Conservation (phyloP, 2,329 filamentous ascomycete species). For the Cladosporium sp. region DNA sequence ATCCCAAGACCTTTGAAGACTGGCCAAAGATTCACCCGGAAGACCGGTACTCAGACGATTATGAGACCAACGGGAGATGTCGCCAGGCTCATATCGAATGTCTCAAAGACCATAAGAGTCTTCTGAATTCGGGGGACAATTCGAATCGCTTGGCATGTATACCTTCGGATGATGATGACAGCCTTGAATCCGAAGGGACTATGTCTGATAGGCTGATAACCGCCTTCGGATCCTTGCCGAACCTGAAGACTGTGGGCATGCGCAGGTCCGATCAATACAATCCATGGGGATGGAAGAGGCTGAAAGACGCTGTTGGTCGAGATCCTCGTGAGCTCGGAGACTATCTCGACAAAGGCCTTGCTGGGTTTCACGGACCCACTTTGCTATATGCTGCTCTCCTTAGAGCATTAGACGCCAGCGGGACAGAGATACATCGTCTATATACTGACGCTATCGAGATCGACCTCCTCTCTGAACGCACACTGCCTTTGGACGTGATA, state of each 20-base stretch:
- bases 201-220: constrained; percentile 17
- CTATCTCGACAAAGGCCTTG: not conserved
- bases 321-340: constrained; percentile 25
- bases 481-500: constrained; percentile 17
- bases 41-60: constrained; percentile 4
- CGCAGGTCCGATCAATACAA: constrained; percentile 26
- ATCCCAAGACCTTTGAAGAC: not conserved
- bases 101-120: constrained; percentile 19
- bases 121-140: constrained; percentile 12
- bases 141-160: not conserved
- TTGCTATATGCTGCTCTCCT: constrained; percentile 26
- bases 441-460: constrained; percentile 32
- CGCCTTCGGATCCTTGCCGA: constrained; percentile 22
- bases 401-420: constrained; percentile 17
- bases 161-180: too few species aligned
- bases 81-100: constrained; percentile 21
- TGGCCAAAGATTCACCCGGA: not conserved
- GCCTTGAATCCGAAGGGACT: not conserved
- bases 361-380: constrained; percentile 21
- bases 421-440: constrained; percentile 21
- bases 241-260: constrained; percentile 29
- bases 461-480: constrained; percentile 21
- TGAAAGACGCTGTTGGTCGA: constrained; percentile 22
- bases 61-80: not conserved
- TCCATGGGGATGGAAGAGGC: constrained; percentile 26